Evolutionary conservation across 768 basidiomycete species (phyloP).

Genomic region (Strobilomyces confusus): DNA sequence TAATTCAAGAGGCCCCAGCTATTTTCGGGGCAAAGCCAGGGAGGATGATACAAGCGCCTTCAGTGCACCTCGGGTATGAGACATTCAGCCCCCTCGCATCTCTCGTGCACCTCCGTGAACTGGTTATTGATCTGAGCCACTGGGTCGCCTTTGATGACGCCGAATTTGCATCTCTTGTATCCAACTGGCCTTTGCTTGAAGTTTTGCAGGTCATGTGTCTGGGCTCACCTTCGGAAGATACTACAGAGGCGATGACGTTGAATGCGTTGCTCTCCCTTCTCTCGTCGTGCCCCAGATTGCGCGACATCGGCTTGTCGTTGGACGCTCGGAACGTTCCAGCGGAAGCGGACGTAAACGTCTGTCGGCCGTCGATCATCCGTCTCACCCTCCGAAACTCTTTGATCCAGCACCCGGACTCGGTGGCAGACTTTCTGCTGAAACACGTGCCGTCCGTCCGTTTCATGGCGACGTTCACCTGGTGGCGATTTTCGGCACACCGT

Average conservation of each 20-base stretch:
- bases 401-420: neutral
- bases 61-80: neutral
- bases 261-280: neutral
- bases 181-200: slow-evolving; percentile 2
- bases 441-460: neutral
- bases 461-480: too few relatives aligned
- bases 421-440: neutral
- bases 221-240: neutral
- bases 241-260: neutral
- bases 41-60: neutral
- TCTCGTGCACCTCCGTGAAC: slow-evolving; percentile 2
- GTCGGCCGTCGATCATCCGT: neutral
- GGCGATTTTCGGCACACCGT: too few relatives aligned
- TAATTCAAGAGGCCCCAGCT: neutral
- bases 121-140: neutral
- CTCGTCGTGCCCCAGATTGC: neutral
- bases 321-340: neutral
- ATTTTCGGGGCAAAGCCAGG: neutral
- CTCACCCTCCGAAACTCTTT: neutral
- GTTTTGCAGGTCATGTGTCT: neutral
- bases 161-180: neutral
- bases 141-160: neutral
- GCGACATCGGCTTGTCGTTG: neutral
- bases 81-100: neutral
- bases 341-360: neutral